Conservation (phyloP, 441 rosid species). For the Adansonia gregorii region DNA sequence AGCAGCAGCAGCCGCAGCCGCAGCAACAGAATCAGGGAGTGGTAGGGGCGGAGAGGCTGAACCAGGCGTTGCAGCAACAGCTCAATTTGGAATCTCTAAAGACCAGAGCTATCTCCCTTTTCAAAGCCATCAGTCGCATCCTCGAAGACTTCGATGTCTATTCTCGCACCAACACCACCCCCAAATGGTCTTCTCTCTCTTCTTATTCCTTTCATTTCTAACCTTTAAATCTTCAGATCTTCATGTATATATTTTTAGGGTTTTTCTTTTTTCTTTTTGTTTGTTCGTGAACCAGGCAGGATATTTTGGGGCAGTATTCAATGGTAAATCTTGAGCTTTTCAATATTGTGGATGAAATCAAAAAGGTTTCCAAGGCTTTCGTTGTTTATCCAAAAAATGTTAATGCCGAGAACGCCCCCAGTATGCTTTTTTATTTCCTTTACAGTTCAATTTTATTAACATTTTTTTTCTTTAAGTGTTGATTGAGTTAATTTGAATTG, state of each 20-base stretch:
- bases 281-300: slow-evolving; percentile 62
- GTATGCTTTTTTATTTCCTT: slow-evolving; percentile 42
- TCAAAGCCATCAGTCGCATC: slow-evolving; percentile 82
- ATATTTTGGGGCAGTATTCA: slow-evolving; percentile 85
- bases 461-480: not conserved
- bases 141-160: slow-evolving; percentile 86
- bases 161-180: slow-evolving; percentile 76
- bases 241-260: not conserved
- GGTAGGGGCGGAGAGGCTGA: slow-evolving; percentile 61
- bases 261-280: not conserved
- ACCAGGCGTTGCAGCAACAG: slow-evolving; percentile 64
- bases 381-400: slow-evolving; percentile 91
- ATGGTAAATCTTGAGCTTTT: slow-evolving; percentile 96
- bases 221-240: not conserved
- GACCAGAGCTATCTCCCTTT: slow-evolving; percentile 77
- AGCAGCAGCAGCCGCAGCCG: slow-evolving; percentile 42
- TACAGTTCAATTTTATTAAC: not conserved
- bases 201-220: not conserved
- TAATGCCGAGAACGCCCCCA: slow-evolving; percentile 78
- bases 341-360: slow-evolving; percentile 86
- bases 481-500: not conserved
- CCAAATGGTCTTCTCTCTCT: slow-evolving; percentile 61
- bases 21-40: slow-evolving; percentile 6
- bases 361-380: slow-evolving; percentile 84
- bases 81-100: slow-evolving; percentile 79